These are phyloP conservation scores for Oleoguttula mirabilis DNA, from an alignment of 495 filamentous ascomycete species.

Conservation along the genomic window DNA sequence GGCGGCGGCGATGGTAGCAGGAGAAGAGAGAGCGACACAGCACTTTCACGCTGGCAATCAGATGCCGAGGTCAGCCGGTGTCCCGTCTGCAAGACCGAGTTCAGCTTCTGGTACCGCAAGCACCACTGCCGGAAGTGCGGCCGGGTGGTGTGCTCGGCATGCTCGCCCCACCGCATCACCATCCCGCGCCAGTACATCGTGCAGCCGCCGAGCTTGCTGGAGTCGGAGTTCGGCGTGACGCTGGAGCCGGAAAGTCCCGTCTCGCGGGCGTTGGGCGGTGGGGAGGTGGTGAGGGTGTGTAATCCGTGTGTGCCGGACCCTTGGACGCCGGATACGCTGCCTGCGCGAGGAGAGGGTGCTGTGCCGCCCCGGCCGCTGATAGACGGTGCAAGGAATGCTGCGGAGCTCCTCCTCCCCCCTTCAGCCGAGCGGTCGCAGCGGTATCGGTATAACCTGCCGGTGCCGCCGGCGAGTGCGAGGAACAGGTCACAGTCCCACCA, in stretches of 20 bases:
- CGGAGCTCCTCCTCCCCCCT: too few relatives aligned
- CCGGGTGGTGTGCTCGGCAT: conserved; percentile 78
- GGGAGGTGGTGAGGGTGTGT: conserved; percentile 80
- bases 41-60: conserved; percentile 72
- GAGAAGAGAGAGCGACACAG: conserved; percentile 23
- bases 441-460: neutral
- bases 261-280: conserved; percentile 51
- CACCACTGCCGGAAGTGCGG: conserved; percentile 96
- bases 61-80: conserved; percentile 66
- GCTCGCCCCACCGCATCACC: conserved; percentile 89
- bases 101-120: conserved; percentile 78
- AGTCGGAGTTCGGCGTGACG: conserved; percentile 18
- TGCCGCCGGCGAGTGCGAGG: neutral
- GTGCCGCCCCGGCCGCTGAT: neutral
- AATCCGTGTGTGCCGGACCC: conserved; percentile 93
- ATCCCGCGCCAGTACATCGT: conserved; percentile 92
- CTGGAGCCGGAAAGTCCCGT: conserved; percentile 7
- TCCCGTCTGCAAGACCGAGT: conserved; percentile 65
- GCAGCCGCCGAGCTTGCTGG: conserved; percentile 46
- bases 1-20: neutral
- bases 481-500: conserved; percentile 11
- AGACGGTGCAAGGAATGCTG: conserved; percentile 38
- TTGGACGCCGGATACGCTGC: conserved; percentile 14
- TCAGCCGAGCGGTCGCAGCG: neutral
- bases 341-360: neutral